Base-by-base conservation (phyloP, 2,329 filamentous ascomycete species). In the Beauveria bassiana region DNA sequence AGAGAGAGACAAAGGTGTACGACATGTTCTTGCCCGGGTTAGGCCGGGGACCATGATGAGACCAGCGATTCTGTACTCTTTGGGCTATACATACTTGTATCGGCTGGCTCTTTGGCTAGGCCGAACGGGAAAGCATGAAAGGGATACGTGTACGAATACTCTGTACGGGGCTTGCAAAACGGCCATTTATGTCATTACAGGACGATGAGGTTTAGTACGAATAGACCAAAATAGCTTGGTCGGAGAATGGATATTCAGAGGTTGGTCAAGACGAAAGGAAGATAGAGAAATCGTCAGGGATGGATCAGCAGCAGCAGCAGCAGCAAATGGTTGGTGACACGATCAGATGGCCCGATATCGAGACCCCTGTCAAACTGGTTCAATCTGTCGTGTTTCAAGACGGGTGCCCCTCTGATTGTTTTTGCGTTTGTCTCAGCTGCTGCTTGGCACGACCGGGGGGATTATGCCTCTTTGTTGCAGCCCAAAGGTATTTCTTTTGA, bases 291-390 rank as follows among this genome's bases (percentile, higher is more conserved):
- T 38, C 34, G 34, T 38, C 34, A 38, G 34, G 34, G 34, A 38
- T 12, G 34, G 12, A 14, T 14, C 22, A 16, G n/a, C 2, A 22
- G 2, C 22, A 2, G 2, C 22, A 22, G 1, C 47, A 34, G 8
- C 47, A 16, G 6, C 12, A 59, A 16, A 26, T 26, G 20, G n/a
- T 12, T 28, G 45, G 34, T 52, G 38, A 34, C 18, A 59, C 57
- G 6, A 59, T 59, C 47, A 59, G 47, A 52, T 52, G 57, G 57
- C 34, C 47, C 47, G 47, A 59, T 59, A 52, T 45, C 38, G 47
- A 59, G 38, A 24, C 26, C 26, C 24, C 5, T 18, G 22, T 18
- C 45, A 24, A 22, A 47, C 45, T 12, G 24, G 9, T 14, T 24
- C 20, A 47, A 22, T 54, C 38, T 40, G 22, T 24, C 52, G 40